Percentiles rank a stretch among this genome's conserved stretches.
These are phyloP conservation scores for Nymphaea colorata DNA, from an alignment of 164 flowering plant species.

Conservation along the genomic window DNA sequence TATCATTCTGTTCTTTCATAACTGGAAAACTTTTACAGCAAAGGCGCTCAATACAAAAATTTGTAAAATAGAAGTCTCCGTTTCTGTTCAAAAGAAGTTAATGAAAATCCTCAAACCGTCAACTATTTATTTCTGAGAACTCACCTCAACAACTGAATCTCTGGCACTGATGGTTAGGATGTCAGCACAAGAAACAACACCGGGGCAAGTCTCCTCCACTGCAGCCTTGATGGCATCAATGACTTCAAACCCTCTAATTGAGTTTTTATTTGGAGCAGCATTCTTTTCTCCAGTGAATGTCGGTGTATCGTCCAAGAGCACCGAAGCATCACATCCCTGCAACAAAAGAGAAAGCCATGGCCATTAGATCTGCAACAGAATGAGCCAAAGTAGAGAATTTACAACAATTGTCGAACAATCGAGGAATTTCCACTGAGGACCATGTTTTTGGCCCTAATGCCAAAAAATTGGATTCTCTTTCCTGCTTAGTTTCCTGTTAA, in stretches of 20 bases:
- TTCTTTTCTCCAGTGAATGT: constrained; percentile 2
- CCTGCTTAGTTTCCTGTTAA: too few relatives aligned
- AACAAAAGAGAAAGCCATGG: neutral
- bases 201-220: constrained; percentile 1
- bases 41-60: neutral
- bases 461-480: too few relatives aligned
- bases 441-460: too few relatives aligned
- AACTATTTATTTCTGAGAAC: neutral
- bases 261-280: neutral
- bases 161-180: neutral
- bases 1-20: neutral
- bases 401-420: neutral
- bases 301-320: neutral
- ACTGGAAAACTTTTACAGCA: neutral
- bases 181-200: neutral
- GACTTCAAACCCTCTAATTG: neutral
- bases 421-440: neutral
- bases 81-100: neutral
- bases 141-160: neutral
- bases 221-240: constrained; percentile 1
- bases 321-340: neutral
- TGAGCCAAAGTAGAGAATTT: neutral
- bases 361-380: neutral
- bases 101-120: neutral
- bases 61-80: neutral